Evolutionary conservation across 345 rosid species (phyloP), one percentile per base, ranked within the genome.

Genomic region (Gossypium sturtianum): DNA sequence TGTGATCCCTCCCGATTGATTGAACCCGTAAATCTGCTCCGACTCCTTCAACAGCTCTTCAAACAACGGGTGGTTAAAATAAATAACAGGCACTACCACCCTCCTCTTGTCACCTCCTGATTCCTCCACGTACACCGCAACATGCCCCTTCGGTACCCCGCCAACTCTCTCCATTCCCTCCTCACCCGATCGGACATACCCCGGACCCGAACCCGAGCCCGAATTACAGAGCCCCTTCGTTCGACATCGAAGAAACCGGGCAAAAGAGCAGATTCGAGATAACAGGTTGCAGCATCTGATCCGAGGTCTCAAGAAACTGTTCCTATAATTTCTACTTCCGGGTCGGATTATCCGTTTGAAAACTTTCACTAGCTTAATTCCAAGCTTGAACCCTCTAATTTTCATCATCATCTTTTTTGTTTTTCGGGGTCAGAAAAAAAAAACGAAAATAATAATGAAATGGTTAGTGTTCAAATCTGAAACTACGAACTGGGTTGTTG

Each of bases 21-120:
- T 66, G 66, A 82, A 89, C 80, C 97, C 97, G 81, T 89, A 84
- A 25, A 84, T 88, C 82, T 80, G 85, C 88, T 92, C 95, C 65
- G 93, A 75, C 75, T 89, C 88, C 80, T 82, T 85, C 83, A 94
- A 75, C 75, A 91, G 82, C 63, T 89, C 92, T 62, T 86, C 90
- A 49, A 94, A 92, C 74, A 91, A 74, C 8, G 97, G 97, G 74
- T 94, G 97, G 64, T 92, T 92, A 73, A 94, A 86, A 74, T 88
- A 90, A 2, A 92, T 83, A 48, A 91, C 92, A 10, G 98, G 97
- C 78, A 94, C 90, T 56, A 86, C 69, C 8, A 84, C 87, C 2
- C 92, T 85, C 71, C 81, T 70, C 58, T 83, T 79, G 49, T 84
- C 88, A 7, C 75, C 83, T 6, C 70, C 88, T 1, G 90, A 74